Base-by-base conservation (phyloP, 768 basidiomycete species). In the Boletales sp. region DNA sequence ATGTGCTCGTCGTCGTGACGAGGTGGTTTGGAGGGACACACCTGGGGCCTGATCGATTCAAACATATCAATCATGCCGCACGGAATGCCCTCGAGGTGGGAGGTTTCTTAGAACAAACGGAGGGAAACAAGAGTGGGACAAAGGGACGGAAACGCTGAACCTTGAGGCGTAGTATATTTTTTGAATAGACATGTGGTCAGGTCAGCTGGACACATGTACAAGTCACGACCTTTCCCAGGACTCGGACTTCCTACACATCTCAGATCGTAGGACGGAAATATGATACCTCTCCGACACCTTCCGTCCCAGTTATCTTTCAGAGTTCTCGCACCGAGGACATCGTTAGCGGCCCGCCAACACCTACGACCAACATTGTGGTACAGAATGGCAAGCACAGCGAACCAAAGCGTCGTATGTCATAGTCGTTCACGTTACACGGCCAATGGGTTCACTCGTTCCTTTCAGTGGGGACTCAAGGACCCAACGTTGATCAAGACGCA, bases 51-150 rank as follows among this genome's bases (percentile, higher is more conserved):
- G 94, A 94, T 63, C 74, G 87, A 32, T 91, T 87, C 69, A 88
- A 89, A 63, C 91, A 95, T 60, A 98, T 99, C 67, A 97, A 95
- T 62, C 90, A 94, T 64, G 92, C 92, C 4, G 95, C 94, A 2
- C 79, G 95, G 18, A 90, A 91, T 60, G 94, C 94, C 1, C 74
- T 98, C 6, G 90, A 95, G 39, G 55, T 83, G 1, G 95, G 89
- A 10, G 94, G 94, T 0, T 92, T 97, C 64, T 69, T 98, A 30
- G 87, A 90, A 38, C 69, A 62, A 9, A 59, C 58, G 14, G 78
- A 75, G 21, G 57, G 56, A 34, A 55, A 53, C 8, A 63, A 59
- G 34, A 40, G 52, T 15, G n/a, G n/a, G n/a, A 34, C 43, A 19
- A 68, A 56, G 45, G 68, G 68, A 19, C 59, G 66, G 34, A 68